Conservation (phyloP, 768 basidiomycete species). For the Calocera viscosa region DNA sequence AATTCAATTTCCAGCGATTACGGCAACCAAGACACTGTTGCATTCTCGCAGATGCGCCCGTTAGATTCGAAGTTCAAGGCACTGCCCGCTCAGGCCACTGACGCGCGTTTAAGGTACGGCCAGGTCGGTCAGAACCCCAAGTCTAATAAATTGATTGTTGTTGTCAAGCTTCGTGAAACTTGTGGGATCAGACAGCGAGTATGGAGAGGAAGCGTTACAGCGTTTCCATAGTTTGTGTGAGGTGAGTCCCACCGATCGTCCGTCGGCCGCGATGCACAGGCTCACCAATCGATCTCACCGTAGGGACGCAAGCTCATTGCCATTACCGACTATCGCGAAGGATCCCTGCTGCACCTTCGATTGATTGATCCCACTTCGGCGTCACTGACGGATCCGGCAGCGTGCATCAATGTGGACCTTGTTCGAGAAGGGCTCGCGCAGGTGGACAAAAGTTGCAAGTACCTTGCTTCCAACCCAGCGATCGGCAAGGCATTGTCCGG, state of each 20-base stretch:
- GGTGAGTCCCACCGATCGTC: slow-evolving; percentile 19
- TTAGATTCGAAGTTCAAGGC: slow-evolving; percentile 82
- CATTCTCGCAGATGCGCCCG: slow-evolving; percentile 62
- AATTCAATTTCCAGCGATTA: slow-evolving; percentile 40
- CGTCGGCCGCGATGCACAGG: neutral
- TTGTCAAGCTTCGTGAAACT: slow-evolving; percentile 68
- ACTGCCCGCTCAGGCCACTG: slow-evolving; percentile 85
- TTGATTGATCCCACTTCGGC: slow-evolving; percentile 75
- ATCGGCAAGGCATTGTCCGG: slow-evolving; percentile 53
- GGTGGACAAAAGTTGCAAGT: slow-evolving; percentile 68
- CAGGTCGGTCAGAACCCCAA: neutral
- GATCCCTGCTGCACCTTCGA: slow-evolving; percentile 66
- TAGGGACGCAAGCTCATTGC: slow-evolving; percentile 86
- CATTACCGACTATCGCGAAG: slow-evolving; percentile 83
- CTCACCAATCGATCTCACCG: slow-evolving; percentile 6
- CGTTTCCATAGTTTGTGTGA: slow-evolving; percentile 77
- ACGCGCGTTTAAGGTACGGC: slow-evolving; percentile 72
- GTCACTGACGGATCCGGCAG: slow-evolving; percentile 51
- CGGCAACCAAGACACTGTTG: slow-evolving; percentile 82
- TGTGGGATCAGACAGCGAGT: slow-evolving; percentile 69
- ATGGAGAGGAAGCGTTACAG: slow-evolving; percentile 69
- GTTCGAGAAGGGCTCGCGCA: slow-evolving; percentile 76
- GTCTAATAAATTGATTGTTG: neutral
- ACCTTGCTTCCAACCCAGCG: slow-evolving; percentile 55
- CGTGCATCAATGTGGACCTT: slow-evolving; percentile 80